A percentile compares a stretch with the other conserved stretches of the same genome.
Evolutionary conservation across 331 rosid species (phyloP).

Genomic region (Quercus tomentella): DNA sequence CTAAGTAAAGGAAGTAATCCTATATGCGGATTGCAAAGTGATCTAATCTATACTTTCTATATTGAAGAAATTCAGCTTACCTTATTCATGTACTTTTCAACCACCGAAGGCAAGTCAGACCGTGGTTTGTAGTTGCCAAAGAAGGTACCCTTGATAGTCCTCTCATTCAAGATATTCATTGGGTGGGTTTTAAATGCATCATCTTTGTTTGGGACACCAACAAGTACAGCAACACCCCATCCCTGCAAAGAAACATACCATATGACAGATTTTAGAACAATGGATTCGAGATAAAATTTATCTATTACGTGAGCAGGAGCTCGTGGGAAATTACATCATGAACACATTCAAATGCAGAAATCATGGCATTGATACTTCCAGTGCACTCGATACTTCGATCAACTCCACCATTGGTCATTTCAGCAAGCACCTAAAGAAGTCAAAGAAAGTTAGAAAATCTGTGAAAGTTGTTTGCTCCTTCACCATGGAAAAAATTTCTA

Average conservation of each 20-base stretch:
- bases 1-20: too few species aligned
- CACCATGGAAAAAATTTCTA: neutral
- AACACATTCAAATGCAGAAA: slow-evolving; percentile 35
- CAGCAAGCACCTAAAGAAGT: slow-evolving; percentile 11
- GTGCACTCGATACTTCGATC: slow-evolving; percentile 28
- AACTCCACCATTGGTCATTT: slow-evolving; percentile 25
- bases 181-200: slow-evolving; percentile 30
- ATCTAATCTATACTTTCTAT: too few species aligned
- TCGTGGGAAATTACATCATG: slow-evolving; percentile 28
- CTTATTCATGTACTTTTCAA: slow-evolving; percentile 24
- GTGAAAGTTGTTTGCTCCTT: neutral
- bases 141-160: slow-evolving; percentile 37
- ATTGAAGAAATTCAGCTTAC: too few species aligned
- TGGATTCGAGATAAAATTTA: neutral
- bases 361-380: slow-evolving; percentile 22
- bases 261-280: neutral
- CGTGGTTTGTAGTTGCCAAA: slow-evolving; percentile 33
- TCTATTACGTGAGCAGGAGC: neutral
- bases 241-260: slow-evolving; percentile 12
- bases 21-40: too few species aligned
- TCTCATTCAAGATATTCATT: slow-evolving; percentile 24
- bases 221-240: slow-evolving; percentile 38
- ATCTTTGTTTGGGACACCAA: slow-evolving; percentile 32
- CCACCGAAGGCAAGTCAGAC: slow-evolving; percentile 25
- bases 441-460: neutral